Base-by-base conservation (phyloP, 176 grass and related monocot species). In the Cymbopogon citratus region DNA sequence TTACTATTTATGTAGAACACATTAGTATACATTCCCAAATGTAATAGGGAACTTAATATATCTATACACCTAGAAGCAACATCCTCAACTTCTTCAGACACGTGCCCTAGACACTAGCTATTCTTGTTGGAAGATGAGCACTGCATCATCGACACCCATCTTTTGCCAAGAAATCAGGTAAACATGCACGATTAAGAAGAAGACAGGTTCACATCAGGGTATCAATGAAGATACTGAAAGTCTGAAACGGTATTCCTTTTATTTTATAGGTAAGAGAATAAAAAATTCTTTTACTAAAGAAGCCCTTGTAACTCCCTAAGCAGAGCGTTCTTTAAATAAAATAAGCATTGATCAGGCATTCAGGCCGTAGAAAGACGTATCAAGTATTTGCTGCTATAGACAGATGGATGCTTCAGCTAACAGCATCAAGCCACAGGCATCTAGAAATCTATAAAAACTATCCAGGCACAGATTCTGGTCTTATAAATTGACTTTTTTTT, bases 41-140 rank as follows among this genome's bases (percentile, higher is more conserved):
- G 45, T 5, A 63, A 51, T 14, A 39, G 24, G 27, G 5, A 25
- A 71, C n/a, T 44, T 44, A 14, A 63, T 44, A 34, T 46, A 59
- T 68, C n/a, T 43, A 74, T 27, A 36, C 35, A 74, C 11, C 71
- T 69, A 46, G 71, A 45, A 79, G 19, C 64, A 31, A 6, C 71
- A 33, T 69, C 69, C 29, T 75, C 64, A 80, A 63, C 77, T 71
- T 61, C 33, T 76, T 65, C 54, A 71, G 54, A 75, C 41, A 81
- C 43, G 45, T 26, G n/a, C n/a, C n/a, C n/a, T n/a, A 3, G 74
- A 66, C 73, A 83, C 18, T 52, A 39, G 52, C 54, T 14, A 40
- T 75, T 62, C 52, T 46, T 89, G 28, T 74, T 52, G 59, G 12
- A 39, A 40, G 69, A 62, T 70, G 48, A 80, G 16, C 33, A 67